These are phyloP conservation scores for Cynanchum wilfordii DNA, from an alignment of 257 asterid species.

Conservation along the genomic window DNA sequence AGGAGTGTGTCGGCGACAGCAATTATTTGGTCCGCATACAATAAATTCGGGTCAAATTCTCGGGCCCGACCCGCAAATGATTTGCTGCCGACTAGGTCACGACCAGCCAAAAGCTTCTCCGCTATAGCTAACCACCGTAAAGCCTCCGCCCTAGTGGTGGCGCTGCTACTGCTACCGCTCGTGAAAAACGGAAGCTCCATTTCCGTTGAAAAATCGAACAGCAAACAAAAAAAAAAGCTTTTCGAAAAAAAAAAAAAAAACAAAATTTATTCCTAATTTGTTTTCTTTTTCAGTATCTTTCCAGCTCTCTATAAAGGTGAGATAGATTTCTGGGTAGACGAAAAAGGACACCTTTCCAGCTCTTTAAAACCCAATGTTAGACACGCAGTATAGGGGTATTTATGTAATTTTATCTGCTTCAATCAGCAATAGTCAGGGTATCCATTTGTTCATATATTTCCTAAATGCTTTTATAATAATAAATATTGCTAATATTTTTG, in stretches of 20 bases:
- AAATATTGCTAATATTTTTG: too few relatives aligned
- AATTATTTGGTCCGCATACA: conserved; percentile 74
- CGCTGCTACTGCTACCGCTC: conserved; percentile 46
- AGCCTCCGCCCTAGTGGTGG: conserved; percentile 74
- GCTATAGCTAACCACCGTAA: conserved; percentile 76
- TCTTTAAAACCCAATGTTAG: neutral
- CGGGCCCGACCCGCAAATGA: conserved; percentile 89
- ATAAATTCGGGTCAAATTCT: conserved; percentile 74
- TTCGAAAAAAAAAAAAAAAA: too few relatives aligned
- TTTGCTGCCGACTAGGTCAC: conserved; percentile 78
- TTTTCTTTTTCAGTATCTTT: conserved; percentile 5
- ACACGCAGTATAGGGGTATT: neutral
- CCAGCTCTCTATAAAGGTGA: conserved; percentile 7
- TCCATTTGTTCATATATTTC: neutral
- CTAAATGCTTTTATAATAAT: too few relatives aligned
- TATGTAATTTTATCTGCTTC: conserved; percentile 1
- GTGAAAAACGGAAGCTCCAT: conserved; percentile 86
- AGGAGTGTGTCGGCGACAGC: conserved; percentile 82
- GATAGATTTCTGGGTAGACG: conserved; percentile 4
- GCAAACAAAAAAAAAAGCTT: too few relatives aligned
- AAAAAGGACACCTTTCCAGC: conserved; percentile 8
- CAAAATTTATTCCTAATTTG: neutral
- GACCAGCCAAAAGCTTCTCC: conserved; percentile 77
- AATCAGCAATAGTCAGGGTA: neutral
- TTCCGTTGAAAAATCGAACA: neutral